Base-by-base conservation (phyloP, 2,329 filamentous ascomycete species). In the Fusarium devonianum region DNA sequence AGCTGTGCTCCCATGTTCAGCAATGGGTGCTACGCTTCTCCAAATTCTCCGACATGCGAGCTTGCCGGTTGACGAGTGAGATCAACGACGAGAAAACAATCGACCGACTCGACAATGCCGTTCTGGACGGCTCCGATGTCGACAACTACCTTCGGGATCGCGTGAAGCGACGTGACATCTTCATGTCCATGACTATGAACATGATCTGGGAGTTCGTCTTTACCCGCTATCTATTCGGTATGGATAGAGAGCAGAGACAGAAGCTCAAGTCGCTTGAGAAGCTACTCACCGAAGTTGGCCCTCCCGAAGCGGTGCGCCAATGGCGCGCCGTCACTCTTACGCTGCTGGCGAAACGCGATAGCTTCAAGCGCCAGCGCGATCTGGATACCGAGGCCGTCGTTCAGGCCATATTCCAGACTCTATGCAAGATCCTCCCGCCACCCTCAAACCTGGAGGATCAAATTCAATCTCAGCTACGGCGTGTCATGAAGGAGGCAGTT, bases 141-240 rank as follows among this genome's bases (percentile, higher is more conserved):
- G 92, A 97, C 72, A 78, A 80, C 49, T 94, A 96, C 67, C 86
- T 99, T 37, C 83, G 83, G 60, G 93, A 99, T 70, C 89, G 95
- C 28, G 88, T 97, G 44, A 87, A 84, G 66, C 87, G 94, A 53
- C 86, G 93, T 52, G 93, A 97, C 70, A 87, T 97, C 49, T 97
- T 99, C 80, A 97, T 97, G 91, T 94, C 92, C 26, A 92, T 99
- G 72, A 90, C 93, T 46, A 97, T 97, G 92, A 94, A 89, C 54
- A 97, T 99, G 92, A 87, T 99, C 40, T 99, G 92, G 92, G 94
- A 99, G 73, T 97, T 95, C 68, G 87, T 99, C 69, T 99, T 99
- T 70, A 97, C 93, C 7, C 86, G 94, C 58, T 99, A 99, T 71
- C 85, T 99, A 18, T 99, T 99, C 70, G 94, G 94, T 65, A 96